These are phyloP conservation scores for Dentipellis sp. DNA, from an alignment of 768 basidiomycete genomes.

Conservation along the genomic window DNA sequence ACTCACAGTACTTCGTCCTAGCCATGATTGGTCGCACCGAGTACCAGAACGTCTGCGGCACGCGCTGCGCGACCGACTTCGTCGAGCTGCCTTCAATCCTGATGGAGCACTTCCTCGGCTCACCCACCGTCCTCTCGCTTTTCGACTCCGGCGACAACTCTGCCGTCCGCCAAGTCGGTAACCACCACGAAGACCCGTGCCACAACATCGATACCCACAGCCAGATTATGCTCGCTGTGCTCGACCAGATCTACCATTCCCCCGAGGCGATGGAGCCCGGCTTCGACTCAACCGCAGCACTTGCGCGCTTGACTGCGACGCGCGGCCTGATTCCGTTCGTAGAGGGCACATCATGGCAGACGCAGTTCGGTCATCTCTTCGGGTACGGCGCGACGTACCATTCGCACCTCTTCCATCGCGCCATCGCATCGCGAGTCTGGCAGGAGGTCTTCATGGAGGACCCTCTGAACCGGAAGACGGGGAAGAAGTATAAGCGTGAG, in stretches of 20 bases:
- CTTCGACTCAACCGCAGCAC: constrained; percentile 68
- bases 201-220: constrained; percentile 82
- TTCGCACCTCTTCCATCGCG: constrained; percentile 92
- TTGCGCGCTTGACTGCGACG: constrained; percentile 51
- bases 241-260: constrained; percentile 91
- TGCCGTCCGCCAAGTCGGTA: constrained; percentile 35
- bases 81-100: constrained; percentile 96
- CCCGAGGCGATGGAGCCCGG: constrained; percentile 37
- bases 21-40: constrained; percentile 98
- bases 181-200: constrained; percentile 69
- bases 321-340: constrained; percentile 81
- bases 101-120: constrained; percentile 96
- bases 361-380: constrained; percentile 91
- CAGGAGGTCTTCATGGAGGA: constrained; percentile 56
- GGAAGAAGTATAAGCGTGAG: constrained; percentile 74
- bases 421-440: constrained; percentile 91
- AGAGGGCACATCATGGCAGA: constrained; percentile 83
- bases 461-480: constrained; percentile 62
- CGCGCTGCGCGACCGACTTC: constrained; percentile 96
- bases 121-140: constrained; percentile 72
- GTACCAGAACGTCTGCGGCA: constrained; percentile 96
- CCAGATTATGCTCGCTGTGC: constrained; percentile 79
- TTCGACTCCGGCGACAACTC: constrained; percentile 50
- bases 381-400: constrained; percentile 98
- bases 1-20: constrained; percentile 23